Base-by-base conservation (phyloP, 768 basidiomycete genomes). In the Collybia mongolica region DNA sequence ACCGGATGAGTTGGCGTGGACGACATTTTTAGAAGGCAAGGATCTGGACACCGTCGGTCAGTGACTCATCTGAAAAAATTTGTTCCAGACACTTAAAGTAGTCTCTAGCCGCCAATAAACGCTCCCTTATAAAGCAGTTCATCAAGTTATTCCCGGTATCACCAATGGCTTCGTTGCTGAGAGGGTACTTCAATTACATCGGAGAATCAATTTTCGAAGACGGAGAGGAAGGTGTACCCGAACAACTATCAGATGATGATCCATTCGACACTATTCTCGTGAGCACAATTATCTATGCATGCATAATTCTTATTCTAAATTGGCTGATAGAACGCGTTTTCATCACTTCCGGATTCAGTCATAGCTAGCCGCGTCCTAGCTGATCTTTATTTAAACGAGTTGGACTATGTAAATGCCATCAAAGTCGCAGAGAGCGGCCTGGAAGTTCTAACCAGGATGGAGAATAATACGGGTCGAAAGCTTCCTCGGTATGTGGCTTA, bases 1-100 rank as follows among this genome's bases (percentile, higher is more conserved):
- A 7, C 80, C 83, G 0, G 88, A 97, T 58, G 86, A 91, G 60
- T 63, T 86, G 20, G 93, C 90, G 0, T 99, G 97, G 96, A 74
- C 69, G 22, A 65, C 88, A 3, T 83, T 77, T 53, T 72, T 98
- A 39, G 92, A 98, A 60, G 78, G 82, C 53, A 80, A 72, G 48
- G 86, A 98, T 62, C 76, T 71, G 35, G 82, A 81, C 22, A 74
- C 74, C 5, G 72, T 90, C 6, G 79, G 93, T 92, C 60, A 60
- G 81, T 65, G 20, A 9, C 52, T 54, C 17, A 22, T 40, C 46
- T 3, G 43, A 8, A 24, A 2, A 29, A 40, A 20, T 40, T 36
- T 14, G 32, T 11, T 40, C 24, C 36, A 28, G 38, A 14, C n/a
- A 19, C 20, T 32, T 3, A 32, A 11, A 5, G 29, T 18, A 39